Conservation (phyloP, 2,329 filamentous ascomycete species). For the Whalleya microplaca region DNA sequence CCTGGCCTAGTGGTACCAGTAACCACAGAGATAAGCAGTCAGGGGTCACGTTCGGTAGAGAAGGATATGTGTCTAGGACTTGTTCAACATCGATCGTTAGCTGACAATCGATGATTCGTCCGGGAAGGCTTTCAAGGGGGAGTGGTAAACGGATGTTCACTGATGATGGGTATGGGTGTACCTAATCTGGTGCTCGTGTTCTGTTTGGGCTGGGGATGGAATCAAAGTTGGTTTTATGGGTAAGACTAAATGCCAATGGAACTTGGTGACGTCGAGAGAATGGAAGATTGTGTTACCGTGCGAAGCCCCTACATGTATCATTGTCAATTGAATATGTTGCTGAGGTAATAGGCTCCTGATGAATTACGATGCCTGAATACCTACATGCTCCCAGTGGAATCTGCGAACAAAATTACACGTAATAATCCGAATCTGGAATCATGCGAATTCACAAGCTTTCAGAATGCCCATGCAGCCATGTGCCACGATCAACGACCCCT, state of each 20-base stretch:
- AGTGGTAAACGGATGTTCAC: background rate
- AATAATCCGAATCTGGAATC: background rate
- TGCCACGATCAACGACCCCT: slow-evolving; percentile 15
- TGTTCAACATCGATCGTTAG: background rate
- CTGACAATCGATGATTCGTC: too few relatives aligned
- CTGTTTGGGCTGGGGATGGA: background rate
- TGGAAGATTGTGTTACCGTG: background rate
- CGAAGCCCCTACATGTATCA: too few relatives aligned
- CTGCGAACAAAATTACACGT: too few relatives aligned
- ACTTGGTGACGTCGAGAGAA: background rate
- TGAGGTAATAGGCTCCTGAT: too few relatives aligned
- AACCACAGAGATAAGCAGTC: background rate
- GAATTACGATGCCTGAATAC: too few relatives aligned
- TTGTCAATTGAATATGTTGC: too few relatives aligned
- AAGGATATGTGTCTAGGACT: background rate
- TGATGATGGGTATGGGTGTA: background rate
- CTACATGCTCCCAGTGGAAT: too few relatives aligned
- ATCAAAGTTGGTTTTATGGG: background rate
- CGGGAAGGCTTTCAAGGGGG: background rate
- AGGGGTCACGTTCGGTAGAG: background rate
- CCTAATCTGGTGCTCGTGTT: background rate
- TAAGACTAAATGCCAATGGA: background rate
- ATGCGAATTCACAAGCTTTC: background rate
- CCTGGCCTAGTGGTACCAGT: background rate
- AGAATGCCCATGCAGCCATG: background rate